Evolutionary conservation across 148 eudicot species (phyloP), one percentile per base, ranked within the genome.

Genomic region (Oxyria digyna): DNA sequence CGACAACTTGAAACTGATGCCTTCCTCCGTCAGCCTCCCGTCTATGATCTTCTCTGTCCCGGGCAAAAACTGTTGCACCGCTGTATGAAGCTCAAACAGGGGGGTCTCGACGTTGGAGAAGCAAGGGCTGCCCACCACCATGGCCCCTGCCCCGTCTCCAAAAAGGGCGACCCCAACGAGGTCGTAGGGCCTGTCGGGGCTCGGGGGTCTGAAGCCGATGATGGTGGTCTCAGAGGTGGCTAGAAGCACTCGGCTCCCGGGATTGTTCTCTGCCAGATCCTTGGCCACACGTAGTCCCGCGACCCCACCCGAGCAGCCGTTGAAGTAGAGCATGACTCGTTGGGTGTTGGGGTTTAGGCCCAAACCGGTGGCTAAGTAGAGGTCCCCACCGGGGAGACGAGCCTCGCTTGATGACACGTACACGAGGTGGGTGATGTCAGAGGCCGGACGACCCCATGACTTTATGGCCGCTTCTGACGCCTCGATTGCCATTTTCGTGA

Each of bases 81-180:
- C 86, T 3, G 89, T 80, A 62, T 91, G 96, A 67, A 91, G 82
- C 77, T 91, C 99, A 31, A 91, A 91, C 15, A 87, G 81, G 12
- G 99, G 96, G 26, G 50, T 81, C 43, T 95, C 99, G 2, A 29
- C 96, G 4, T 29, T 5, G 15, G 7, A 2, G n/a, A 71, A 29
- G 1, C 72, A 27, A 0, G 96, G 91, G 43, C 80, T 80, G 6
- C 96, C 99, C 3, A 95, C 77, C 17, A 95, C 71, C 82, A 88
- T 80, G 31, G 97, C 96, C n/a, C 96, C 99, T 1, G 97, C 99
- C 10, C 99, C 99, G 18, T 88, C 99, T n/a, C 99, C 99, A 15
- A 95, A 95, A 57, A 95, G 71, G 7, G 97, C 97, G 45, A 83
- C 97, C 18, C 97, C 99, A 9, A 91, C 96, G 9, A 95, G 63